Evolutionary conservation across 768 basidiomycete species (phyloP), one percentile per base, ranked within the genome.

Genomic region (Lactarius deliciosus): DNA sequence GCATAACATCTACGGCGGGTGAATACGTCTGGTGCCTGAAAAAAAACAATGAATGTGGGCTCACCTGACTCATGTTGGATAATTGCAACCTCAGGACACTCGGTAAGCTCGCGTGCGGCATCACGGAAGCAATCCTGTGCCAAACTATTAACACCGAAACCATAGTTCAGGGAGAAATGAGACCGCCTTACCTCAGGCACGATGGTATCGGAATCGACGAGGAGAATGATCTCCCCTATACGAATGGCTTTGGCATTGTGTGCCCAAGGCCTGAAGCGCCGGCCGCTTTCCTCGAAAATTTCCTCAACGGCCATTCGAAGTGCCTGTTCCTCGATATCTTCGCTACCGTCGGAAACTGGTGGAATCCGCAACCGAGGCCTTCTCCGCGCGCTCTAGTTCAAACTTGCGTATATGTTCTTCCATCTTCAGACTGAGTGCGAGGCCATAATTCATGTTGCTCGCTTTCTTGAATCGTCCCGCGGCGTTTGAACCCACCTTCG

Each of bases 381-480:
- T 66, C 73, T 72, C 50, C n/a, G 74, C 77, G 18, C 77, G 73
- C 20, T 73, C 76, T 11, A 78, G 76, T 72, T 86, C 83, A 20
- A 87, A 77, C n/a, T 72, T 72, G 10, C 79, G 79, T 57, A 86
- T 77, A 57, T 81, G 75, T 65, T 81, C 80, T 73, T 86, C 85
- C 69, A 85, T 75, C 61, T 86, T 83, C 34, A 92, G 79, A 5
- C 87, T 88, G 6, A 93, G 80, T 72, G 86, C 77, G n/a, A 82
- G 80, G 0, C 84, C 92, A 71, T 89, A 94, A 74, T 96, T 96
- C 89, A 96, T 88, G 77, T 96, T 96, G 18, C 87, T 88, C 1
- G 93, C 93, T 77, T 96, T 96, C 81, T 96, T 96, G 82, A 96
- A 96, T 25, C 92, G 85, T n/a, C 50, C 92, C 93, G 36, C 90